A percentile compares a stretch with the other conserved stretches of the same genome.
Evolutionary conservation across 176 grass and related monocot species (phyloP).

Genomic region (Rhynchospora tenuis): DNA sequence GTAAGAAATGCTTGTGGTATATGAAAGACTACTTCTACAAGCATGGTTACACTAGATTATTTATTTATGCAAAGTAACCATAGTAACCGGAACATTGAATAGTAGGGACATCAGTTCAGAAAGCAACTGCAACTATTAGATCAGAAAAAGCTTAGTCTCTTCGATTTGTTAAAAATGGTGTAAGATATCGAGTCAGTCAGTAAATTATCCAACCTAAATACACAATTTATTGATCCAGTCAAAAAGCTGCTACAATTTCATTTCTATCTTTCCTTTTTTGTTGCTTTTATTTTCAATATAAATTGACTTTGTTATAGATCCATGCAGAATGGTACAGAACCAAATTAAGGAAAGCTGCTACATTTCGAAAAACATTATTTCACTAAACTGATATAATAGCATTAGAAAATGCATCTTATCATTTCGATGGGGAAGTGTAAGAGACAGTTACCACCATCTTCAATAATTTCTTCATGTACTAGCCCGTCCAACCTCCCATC

Average conservation of each 20-base stretch:
- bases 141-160: background rate
- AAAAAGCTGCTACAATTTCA: background rate
- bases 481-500: background rate
- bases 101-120: background rate
- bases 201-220: no score
- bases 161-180: background rate
- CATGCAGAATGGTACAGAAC: background rate
- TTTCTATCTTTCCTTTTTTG: background rate
- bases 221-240: background rate
- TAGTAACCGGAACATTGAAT: background rate
- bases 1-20: no score
- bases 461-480: background rate
- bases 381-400: background rate
- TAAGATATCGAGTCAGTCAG: no score
- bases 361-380: background rate
- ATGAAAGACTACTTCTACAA: no score
- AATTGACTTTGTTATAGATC: background rate
- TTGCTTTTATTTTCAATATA: background rate
- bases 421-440: background rate
- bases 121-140: background rate
- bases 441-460: slow-evolving; percentile 8
- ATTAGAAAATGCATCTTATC: slow-evolving; percentile 20
- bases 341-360: background rate
- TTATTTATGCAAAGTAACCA: background rate
- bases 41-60: no score